These are phyloP conservation scores for Spathaspora hagerdaliae DNA, from an alignment of 805 yeast species.

Conservation along the genomic window DNA sequence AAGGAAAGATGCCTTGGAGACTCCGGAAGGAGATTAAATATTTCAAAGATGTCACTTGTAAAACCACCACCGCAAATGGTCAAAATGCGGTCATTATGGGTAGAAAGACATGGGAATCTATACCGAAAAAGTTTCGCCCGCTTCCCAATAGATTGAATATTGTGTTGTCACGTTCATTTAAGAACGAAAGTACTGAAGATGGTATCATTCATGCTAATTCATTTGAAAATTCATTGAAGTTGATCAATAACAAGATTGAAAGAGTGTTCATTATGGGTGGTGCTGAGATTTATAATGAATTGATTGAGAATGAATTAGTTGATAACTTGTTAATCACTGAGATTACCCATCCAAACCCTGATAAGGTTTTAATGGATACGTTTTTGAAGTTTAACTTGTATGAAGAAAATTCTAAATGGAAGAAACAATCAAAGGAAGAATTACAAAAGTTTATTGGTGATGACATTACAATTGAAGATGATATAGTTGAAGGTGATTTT, in stretches of 20 bases:
- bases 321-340: conserved; percentile 68
- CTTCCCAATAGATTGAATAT: conserved; percentile 71
- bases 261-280: conserved; percentile 88
- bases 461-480: conserved; percentile 11
- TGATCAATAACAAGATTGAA: conserved; percentile 31
- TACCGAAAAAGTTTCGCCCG: conserved; percentile 82
- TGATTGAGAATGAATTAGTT: conserved; percentile 41
- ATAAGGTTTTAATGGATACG: conserved; percentile 62
- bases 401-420: conserved; percentile 26
- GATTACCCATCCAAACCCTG: conserved; percentile 34
- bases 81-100: conserved; percentile 92
- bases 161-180: conserved; percentile 55
- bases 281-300: conserved; percentile 72
- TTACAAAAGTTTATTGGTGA: conserved; percentile 33
- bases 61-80: conserved; percentile 22
- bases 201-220: conserved; percentile 24
- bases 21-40: conserved; percentile 80
- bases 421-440: conserved; percentile 24
- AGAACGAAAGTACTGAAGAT: conserved; percentile 15
- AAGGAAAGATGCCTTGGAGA: conserved; percentile 86
- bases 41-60: conserved; percentile 70
- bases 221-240: conserved; percentile 20
- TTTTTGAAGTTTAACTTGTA: conserved; percentile 44
- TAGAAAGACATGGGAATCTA: conserved; percentile 91
- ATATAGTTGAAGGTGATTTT: conserved; percentile 40